Percentiles rank a stretch among this genome's conserved stretches.
These are phyloP conservation scores for Ganoderma resinaceum DNA, from an alignment of 1,284 basidiomycete species.

Conservation along the genomic window DNA sequence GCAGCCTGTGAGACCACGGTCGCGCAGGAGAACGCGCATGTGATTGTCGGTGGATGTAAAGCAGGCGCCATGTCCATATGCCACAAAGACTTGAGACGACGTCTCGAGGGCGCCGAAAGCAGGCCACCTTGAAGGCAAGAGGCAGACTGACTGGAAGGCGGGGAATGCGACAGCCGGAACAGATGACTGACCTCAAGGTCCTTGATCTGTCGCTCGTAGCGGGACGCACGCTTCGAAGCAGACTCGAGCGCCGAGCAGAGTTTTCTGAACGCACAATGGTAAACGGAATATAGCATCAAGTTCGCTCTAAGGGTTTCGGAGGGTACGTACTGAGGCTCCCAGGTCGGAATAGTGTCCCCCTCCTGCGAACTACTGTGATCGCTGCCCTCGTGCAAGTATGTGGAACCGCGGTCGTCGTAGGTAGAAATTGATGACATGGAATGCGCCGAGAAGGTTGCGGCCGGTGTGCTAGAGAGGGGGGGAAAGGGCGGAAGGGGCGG, in stretches of 20 bases:
- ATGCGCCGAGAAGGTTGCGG: background rate
- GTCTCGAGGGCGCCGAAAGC: slow-evolving; percentile 17
- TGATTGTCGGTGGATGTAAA: slow-evolving; percentile 18
- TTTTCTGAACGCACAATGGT: slow-evolving; percentile 5
- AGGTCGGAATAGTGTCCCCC: slow-evolving; percentile 21
- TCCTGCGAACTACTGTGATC: slow-evolving; percentile 24
- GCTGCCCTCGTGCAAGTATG: slow-evolving; percentile 15
- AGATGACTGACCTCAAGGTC: slow-evolving; percentile 65
- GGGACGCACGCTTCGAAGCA: slow-evolving; percentile 56
- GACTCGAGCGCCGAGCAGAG: slow-evolving; percentile 49
- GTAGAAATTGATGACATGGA: slow-evolving; percentile 27
- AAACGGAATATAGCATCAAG: background rate
- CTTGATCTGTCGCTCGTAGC: slow-evolving; percentile 70
- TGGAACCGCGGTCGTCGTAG: slow-evolving; percentile 20
- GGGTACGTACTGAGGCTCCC: slow-evolving; percentile 28
- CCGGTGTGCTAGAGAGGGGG: background rate
- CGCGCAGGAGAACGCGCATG: slow-evolving; percentile 15
- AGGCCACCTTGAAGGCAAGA: background rate
- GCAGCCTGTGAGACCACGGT: background rate
- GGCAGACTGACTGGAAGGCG: background rate
- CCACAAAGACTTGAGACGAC: slow-evolving; percentile 7
- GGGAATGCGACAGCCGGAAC: slow-evolving; percentile 4
- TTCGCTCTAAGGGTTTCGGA: background rate
- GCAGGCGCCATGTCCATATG: slow-evolving; percentile 14
- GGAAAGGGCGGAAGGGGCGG: background rate